Conservation (phyloP, 1,284 basidiomycete genomes). For the Cutaneotrichosporon arboriforme region DNA sequence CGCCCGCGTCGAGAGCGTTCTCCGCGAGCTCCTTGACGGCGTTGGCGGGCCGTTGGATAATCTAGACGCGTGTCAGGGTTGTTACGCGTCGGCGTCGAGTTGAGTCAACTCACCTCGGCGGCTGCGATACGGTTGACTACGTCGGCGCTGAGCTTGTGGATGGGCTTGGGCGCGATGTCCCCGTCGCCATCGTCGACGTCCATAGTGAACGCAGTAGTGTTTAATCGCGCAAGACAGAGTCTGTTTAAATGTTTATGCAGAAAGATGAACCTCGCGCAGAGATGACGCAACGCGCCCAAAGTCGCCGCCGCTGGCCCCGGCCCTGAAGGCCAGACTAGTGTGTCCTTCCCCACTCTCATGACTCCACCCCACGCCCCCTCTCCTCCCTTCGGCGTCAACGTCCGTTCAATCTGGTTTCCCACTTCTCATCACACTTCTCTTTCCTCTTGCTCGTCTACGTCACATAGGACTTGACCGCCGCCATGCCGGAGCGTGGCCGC, state of each 20-base stretch:
- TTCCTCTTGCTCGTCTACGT: background rate
- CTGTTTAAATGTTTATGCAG: background rate
- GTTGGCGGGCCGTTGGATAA: conserved; percentile 92
- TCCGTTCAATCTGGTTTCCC: conserved; percentile 1
- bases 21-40: conserved; percentile 96
- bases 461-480: too few relatives aligned
- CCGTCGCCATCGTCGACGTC: background rate
- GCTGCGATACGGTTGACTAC: conserved; percentile 61
- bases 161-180: conserved; percentile 29
- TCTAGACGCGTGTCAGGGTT: conserved; percentile 53
- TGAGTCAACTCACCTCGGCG: conserved; percentile 50
- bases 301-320: too few relatives aligned
- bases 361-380: background rate
- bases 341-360: too few relatives aligned
- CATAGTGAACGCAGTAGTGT: background rate
- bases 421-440: background rate
- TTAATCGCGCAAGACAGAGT: background rate
- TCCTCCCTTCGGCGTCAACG: conserved; percentile 4
- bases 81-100: background rate
- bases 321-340: too few relatives aligned
- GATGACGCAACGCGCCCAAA: background rate
- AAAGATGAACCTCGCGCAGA: background rate
- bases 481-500: conserved; percentile 5
- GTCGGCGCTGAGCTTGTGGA: conserved; percentile 50
- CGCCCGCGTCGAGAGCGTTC: conserved; percentile 87